Conservation (phyloP, 495 filamentous ascomycete genomes). For the Aspergillus leporis region DNA sequence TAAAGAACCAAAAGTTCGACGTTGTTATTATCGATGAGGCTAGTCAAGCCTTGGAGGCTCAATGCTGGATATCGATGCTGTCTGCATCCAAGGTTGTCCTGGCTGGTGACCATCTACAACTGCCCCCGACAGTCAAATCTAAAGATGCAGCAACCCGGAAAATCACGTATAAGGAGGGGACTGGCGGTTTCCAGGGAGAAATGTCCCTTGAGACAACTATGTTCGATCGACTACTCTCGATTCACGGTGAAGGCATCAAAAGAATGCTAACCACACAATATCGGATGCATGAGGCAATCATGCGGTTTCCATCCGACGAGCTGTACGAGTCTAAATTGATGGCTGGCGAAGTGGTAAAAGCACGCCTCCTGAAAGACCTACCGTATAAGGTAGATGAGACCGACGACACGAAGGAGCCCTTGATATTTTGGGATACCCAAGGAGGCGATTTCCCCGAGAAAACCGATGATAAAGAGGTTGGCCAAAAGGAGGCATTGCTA, state of each 20-base stretch:
- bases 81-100: constrained; percentile 81
- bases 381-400: constrained; percentile 77
- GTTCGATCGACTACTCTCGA: constrained; percentile 80
- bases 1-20: constrained; percentile 81
- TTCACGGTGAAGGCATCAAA: constrained; percentile 85
- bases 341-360: constrained; percentile 75
- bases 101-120: constrained; percentile 90
- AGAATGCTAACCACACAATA: constrained; percentile 97
- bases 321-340: constrained; percentile 81
- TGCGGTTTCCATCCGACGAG: constrained; percentile 87
- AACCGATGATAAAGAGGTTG: constrained; percentile 49
- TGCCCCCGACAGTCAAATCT: constrained; percentile 93
- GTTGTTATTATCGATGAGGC: constrained; percentile 95
- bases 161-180: constrained; percentile 23
- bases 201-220: constrained; percentile 79
- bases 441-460: constrained; percentile 83
- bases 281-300: constrained; percentile 95
- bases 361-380: constrained; percentile 71
- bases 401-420: constrained; percentile 83
- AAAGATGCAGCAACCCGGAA: constrained; percentile 23
- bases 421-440: constrained; percentile 96
- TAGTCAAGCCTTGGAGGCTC: constrained; percentile 92
- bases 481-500: constrained; percentile 55
- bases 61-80: constrained; percentile 95
- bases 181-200: constrained; percentile 24